phyloP scores from a whole-genome alignment of 345 rosid genomes.

The Hibiscus tridactylites region DNA sequence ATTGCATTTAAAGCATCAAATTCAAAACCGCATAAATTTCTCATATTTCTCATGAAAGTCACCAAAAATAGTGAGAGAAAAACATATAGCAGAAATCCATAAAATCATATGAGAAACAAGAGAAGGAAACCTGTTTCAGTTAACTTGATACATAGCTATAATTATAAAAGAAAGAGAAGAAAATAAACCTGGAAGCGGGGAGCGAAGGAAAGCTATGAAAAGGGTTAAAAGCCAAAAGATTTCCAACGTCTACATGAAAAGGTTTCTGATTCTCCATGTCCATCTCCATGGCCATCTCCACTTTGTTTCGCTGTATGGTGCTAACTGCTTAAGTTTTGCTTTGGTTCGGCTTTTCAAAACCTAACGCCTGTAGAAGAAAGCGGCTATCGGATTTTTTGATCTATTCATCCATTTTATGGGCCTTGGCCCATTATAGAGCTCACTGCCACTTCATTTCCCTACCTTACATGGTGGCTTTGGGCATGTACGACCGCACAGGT shows the following conservation, averaged over 20 bases:
- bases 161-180: not conserved
- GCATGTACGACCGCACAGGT: no score
- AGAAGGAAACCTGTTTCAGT: not conserved
- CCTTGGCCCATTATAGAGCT: no score
- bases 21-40: not conserved
- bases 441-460: no score
- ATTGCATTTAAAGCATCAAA: not conserved
- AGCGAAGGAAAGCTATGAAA: conserved; percentile 26
- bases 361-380: not conserved
- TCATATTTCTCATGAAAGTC: no score
- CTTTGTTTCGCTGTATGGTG: not conserved
- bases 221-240: conserved; percentile 60
- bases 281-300: not conserved
- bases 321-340: not conserved
- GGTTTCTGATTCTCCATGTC: conserved; percentile 19
- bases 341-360: not conserved
- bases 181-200: not conserved
- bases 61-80: not conserved
- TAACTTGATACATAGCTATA: not conserved
- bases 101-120: not conserved
- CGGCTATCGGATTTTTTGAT: no score
- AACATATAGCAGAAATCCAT: not conserved
- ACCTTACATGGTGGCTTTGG: no score
- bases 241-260: conserved; percentile 55
- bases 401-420: no score